phyloP scores from a whole-genome alignment of 768 basidiomycete genomes.

The Saitozyma sp. region DNA sequence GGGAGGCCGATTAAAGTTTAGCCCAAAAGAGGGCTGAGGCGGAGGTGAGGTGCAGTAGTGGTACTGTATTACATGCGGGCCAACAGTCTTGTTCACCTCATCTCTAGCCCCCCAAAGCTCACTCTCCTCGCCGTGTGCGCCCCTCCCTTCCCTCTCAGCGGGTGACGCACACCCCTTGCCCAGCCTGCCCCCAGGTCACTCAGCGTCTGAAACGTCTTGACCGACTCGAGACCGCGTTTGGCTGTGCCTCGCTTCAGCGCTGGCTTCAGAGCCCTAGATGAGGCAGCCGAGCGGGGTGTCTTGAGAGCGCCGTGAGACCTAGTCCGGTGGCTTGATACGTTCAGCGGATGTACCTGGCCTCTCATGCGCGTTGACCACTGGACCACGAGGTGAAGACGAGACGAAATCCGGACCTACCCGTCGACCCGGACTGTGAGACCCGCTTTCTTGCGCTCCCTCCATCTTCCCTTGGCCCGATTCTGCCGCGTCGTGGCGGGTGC shows the following conservation, averaged over 20 bases:
- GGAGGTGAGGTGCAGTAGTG: too few relatives aligned
- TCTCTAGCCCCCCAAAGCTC: conserved; percentile 26
- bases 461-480: conserved; percentile 5
- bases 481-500: not conserved
- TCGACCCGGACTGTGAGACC: conserved; percentile 24
- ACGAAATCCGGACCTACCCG: conserved; percentile 1
- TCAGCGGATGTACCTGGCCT: not conserved
- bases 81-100: conserved; percentile 6
- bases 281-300: too few relatives aligned
- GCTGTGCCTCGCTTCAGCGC: not conserved
- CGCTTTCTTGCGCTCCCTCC: conserved; percentile 27
- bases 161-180: not conserved
- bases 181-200: not conserved
- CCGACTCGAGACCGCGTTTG: not conserved
- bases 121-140: conserved; percentile 1
- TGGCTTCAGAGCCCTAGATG: not conserved
- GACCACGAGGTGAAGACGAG: not conserved
- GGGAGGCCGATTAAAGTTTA: too few relatives aligned
- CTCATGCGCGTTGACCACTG: not conserved
- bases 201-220: not conserved
- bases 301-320: too few relatives aligned
- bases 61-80: too few relatives aligned
- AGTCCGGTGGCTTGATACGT: not conserved
- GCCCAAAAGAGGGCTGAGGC: too few relatives aligned
- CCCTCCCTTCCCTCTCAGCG: not conserved